Evolutionary conservation across 2,329 filamentous ascomycete species (phyloP).

Genomic region (Pyrenophora teres): DNA sequence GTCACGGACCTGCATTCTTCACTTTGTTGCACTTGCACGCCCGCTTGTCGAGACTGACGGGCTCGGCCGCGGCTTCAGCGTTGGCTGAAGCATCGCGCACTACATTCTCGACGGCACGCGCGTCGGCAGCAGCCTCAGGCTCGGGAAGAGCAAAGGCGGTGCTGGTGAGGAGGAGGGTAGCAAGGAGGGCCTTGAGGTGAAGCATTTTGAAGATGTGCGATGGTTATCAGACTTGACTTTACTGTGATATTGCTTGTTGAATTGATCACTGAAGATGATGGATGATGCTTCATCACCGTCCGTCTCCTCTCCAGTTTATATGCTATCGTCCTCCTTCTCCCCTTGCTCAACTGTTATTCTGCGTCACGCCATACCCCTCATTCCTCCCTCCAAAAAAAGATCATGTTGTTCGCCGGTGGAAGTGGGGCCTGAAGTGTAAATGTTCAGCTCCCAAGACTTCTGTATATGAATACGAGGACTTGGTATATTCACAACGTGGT

Average conservation of each 20-base stretch:
- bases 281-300: too few relatives aligned
- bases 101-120: background rate
- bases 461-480: background rate
- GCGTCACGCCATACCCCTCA: too few relatives aligned
- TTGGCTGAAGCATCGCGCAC: background rate
- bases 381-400: too few relatives aligned
- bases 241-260: too few relatives aligned
- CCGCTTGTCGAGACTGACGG: constrained; percentile 2
- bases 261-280: too few relatives aligned
- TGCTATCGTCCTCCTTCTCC: too few relatives aligned
- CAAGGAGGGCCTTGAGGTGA: constrained; percentile 5
- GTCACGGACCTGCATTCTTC: constrained; percentile 4
- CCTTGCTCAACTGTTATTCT: too few relatives aligned
- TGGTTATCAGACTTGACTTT: background rate
- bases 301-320: too few relatives aligned
- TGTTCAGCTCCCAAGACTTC: background rate
- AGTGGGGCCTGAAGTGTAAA: background rate
- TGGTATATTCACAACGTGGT: background rate
- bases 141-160: constrained; percentile 2
- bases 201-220: constrained; percentile 1
- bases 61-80: background rate
- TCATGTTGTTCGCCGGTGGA: background rate
- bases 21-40: constrained; percentile 8
- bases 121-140: background rate
- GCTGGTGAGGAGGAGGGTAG: constrained; percentile 3